Conservation (phyloP, 768 basidiomycete genomes). For the Hypsizygus marmoreus region DNA sequence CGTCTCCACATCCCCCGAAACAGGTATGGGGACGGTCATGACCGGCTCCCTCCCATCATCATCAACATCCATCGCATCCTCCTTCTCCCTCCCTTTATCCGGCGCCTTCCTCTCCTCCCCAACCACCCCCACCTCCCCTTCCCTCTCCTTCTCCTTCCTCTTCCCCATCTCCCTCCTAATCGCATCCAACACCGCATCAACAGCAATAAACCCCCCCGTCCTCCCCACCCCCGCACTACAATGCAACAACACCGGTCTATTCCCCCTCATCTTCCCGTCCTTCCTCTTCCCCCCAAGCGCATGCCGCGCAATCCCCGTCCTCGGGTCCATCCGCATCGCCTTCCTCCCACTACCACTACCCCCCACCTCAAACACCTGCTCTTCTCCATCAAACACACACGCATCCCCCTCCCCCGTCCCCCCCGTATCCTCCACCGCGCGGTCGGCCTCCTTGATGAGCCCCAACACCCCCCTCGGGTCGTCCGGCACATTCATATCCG, state of each 20-base stretch:
- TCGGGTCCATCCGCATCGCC: constrained; percentile 47
- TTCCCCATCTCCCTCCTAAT: constrained; percentile 58
- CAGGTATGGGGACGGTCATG: constrained; percentile 14
- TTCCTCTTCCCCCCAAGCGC: constrained; percentile 40
- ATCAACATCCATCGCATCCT: constrained; percentile 35
- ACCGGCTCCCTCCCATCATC: neutral
- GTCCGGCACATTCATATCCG: constrained; percentile 93
- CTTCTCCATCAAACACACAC: constrained; percentile 5
- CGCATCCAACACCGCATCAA: constrained; percentile 83
- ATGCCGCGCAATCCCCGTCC: constrained; percentile 57
- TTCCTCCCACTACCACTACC: constrained; percentile 11
- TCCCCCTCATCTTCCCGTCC: too few species aligned
- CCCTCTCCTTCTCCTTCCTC: constrained; percentile 6
- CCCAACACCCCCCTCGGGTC: constrained; percentile 74
- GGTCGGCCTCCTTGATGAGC: constrained; percentile 72
- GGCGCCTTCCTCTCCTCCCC: neutral
- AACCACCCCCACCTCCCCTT: neutral
- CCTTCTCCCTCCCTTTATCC: constrained; percentile 13
- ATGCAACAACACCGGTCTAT: constrained; percentile 77
- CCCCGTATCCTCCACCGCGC: constrained; percentile 38
- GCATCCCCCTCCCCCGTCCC: constrained; percentile 23
- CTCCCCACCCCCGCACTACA: constrained; percentile 96
- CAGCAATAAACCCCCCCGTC: constrained; percentile 90
- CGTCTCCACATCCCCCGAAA: constrained; percentile 1
- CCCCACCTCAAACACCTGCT: neutral